Conservation (phyloP, 805 yeast species). For the Ogataea kodamae region DNA sequence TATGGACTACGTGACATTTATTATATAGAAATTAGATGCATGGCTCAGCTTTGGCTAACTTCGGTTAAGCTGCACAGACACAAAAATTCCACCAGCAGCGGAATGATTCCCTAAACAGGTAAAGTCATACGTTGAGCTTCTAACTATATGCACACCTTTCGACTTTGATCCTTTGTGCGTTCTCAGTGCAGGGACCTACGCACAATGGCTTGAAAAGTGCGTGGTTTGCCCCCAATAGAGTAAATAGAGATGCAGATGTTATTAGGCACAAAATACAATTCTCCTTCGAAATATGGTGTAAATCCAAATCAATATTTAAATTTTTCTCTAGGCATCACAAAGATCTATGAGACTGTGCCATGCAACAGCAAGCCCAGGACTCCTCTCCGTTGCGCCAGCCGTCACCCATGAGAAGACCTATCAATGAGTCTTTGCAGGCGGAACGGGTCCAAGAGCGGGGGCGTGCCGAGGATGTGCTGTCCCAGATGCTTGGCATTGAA, state of each 20-base stretch:
- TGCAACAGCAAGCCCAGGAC: constrained; percentile 10
- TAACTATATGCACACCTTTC: too few species aligned
- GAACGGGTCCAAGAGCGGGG: neutral
- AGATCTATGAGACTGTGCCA: constrained; percentile 9
- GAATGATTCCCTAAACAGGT: constrained; percentile 1
- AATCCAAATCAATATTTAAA: constrained; percentile 1
- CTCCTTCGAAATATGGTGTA: constrained; percentile 6
- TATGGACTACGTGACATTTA: too few species aligned
- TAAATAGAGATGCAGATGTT: constrained; percentile 2
- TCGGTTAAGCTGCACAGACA: too few species aligned
- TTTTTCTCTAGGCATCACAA: constrained; percentile 2
- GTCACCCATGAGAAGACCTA: constrained; percentile 15
- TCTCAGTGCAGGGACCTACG: constrained; percentile 4
- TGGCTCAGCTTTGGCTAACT: too few species aligned
- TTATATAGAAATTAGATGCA: too few species aligned
- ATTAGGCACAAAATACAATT: neutral
- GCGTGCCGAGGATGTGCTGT: constrained; percentile 7
- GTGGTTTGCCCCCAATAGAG: constrained; percentile 2
- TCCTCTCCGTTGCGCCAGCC: constrained; percentile 11
- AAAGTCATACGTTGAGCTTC: constrained; percentile 3
- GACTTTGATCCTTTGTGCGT: too few species aligned
- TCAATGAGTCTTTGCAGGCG: constrained; percentile 6
- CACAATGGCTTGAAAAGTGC: constrained; percentile 1
- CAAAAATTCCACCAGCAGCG: too few species aligned
- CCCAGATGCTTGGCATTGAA: constrained; percentile 13